A percentile compares a stretch with the other conserved stretches of the same genome.
phyloP scores from a whole-genome alignment of 192 early-diverging fungal species.

The Rhizophagus clarus region DNA sequence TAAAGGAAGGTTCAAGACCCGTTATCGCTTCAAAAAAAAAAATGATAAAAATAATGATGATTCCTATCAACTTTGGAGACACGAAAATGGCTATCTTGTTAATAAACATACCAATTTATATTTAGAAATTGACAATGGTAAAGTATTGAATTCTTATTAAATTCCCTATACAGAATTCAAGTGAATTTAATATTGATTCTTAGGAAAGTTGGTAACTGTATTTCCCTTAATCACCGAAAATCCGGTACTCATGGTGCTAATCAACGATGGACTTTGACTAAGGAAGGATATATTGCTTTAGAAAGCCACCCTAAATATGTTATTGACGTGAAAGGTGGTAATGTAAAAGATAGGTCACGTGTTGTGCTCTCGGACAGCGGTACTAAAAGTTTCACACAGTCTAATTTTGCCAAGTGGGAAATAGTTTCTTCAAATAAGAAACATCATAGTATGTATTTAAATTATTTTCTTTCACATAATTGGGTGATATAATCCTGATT shows the following conservation, averaged over 20 bases:
- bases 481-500: not conserved
- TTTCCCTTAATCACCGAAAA: not conserved
- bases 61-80: slow-evolving; percentile 10
- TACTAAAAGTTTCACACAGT: slow-evolving; percentile 1
- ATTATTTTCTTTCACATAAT: not conserved
- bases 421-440: not conserved
- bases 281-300: slow-evolving; percentile 23
- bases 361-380: slow-evolving; percentile 5
- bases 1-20: slow-evolving; percentile 9
- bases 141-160: too few relatives aligned
- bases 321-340: slow-evolving; percentile 15
- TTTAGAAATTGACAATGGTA: slow-evolving; percentile 23
- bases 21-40: slow-evolving; percentile 8
- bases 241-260: not conserved
- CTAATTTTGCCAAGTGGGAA: not conserved
- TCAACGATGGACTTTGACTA: slow-evolving; percentile 20
- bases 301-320: slow-evolving; percentile 11
- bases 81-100: slow-evolving; percentile 18
- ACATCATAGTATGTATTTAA: not conserved
- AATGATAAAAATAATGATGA: not conserved
- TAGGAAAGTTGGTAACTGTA: not conserved
- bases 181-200: not conserved
- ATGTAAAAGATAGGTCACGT: not conserved
- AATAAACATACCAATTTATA: not conserved
- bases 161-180: too few relatives aligned